Conservation (phyloP, 1,139 yeast species). For the Yamadazyma sp. region DNA sequence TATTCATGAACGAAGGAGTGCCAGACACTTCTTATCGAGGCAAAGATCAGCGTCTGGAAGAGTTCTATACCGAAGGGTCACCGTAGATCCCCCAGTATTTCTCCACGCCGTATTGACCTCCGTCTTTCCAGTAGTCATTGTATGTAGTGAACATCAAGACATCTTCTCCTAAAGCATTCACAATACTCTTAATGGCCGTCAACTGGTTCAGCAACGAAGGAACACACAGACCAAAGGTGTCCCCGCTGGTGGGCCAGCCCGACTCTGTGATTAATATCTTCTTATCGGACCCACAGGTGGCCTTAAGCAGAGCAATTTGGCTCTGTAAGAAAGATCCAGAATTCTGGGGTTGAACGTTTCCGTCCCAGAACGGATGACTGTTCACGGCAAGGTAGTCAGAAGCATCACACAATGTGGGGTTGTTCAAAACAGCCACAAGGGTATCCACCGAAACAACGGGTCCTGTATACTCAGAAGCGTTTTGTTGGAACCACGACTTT, state of each 20-base stretch:
- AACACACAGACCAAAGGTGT: slow-evolving; percentile 63
- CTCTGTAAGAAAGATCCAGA: slow-evolving; percentile 71
- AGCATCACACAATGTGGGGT: slow-evolving; percentile 67
- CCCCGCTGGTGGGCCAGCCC: slow-evolving; percentile 81
- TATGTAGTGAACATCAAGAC: slow-evolving; percentile 68
- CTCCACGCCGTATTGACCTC: slow-evolving; percentile 66
- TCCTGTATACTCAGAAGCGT: slow-evolving; percentile 65
- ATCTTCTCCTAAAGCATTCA: slow-evolving; percentile 51
- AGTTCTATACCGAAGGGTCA: slow-evolving; percentile 21
- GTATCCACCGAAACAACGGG: slow-evolving; percentile 79
- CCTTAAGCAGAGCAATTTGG: slow-evolving; percentile 66
- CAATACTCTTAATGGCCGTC: slow-evolving; percentile 58
- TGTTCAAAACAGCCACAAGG: slow-evolving; percentile 67
- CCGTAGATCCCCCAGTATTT: slow-evolving; percentile 69
- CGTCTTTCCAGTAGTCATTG: slow-evolving; percentile 77
- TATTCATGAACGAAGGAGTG: neutral
- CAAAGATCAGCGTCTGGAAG: too few relatives aligned
- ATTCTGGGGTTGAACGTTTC: slow-evolving; percentile 59
- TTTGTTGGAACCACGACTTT: slow-evolving; percentile 50
- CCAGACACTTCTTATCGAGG: neutral
- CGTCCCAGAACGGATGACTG: slow-evolving; percentile 81
- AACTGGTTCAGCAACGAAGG: slow-evolving; percentile 67
- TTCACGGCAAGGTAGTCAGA: slow-evolving; percentile 82
- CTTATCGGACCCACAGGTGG: slow-evolving; percentile 64
- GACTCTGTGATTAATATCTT: slow-evolving; percentile 66